phyloP scores from a whole-genome alignment of 495 filamentous ascomycete species.

The Echria macrotheca region DNA sequence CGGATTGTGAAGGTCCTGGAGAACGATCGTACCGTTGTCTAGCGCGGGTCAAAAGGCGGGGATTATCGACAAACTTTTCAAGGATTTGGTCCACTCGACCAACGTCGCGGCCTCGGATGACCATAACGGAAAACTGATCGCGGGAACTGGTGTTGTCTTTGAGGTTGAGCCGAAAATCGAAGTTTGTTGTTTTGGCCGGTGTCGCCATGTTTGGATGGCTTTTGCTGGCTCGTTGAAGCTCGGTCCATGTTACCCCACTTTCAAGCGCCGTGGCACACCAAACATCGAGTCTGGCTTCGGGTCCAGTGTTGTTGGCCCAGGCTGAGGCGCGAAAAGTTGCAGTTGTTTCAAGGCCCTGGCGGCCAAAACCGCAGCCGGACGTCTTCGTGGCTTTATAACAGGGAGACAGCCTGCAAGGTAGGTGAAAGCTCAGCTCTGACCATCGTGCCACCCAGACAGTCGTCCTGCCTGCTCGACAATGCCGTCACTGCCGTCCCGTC shows the following conservation, averaged over 20 bases:
- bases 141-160: background rate
- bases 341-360: background rate
- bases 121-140: background rate
- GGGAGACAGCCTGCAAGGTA: background rate
- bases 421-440: background rate
- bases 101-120: background rate
- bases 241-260: background rate
- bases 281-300: background rate
- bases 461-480: background rate
- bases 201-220: background rate
- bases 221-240: background rate
- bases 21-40: background rate
- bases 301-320: background rate
- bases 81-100: background rate
- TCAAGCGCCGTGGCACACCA: background rate
- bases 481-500: background rate
- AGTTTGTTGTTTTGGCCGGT: background rate
- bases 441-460: background rate
- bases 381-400: background rate
- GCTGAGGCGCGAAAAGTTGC: background rate
- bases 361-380: background rate
- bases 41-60: background rate
- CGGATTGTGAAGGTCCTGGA: constrained; percentile 4
- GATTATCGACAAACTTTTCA: background rate
- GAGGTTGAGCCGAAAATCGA: too few relatives aligned